Conservation (phyloP, 1,139 yeast genomes). For the Magnusiomyces ingens region DNA sequence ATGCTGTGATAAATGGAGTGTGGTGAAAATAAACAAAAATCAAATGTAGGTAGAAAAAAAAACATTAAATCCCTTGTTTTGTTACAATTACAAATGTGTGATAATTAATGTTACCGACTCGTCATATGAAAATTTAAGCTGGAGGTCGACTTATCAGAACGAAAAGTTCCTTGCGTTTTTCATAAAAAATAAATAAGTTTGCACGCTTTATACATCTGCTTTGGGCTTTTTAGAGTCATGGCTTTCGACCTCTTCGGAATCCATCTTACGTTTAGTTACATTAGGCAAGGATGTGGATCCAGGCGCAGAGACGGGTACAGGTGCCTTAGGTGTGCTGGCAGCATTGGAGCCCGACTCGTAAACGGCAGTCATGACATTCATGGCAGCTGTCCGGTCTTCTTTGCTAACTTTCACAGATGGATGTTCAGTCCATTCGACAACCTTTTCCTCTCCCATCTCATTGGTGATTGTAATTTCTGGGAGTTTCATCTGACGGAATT, state of each 20-base stretch:
- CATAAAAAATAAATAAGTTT: too few species aligned
- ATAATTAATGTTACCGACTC: too few species aligned
- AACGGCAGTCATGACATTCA: slow-evolving; percentile 31
- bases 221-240: background rate
- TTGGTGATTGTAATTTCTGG: slow-evolving; percentile 5
- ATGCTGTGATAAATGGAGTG: too few species aligned
- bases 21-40: too few species aligned
- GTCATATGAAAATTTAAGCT: too few species aligned
- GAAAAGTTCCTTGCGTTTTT: too few species aligned
- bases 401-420: slow-evolving; percentile 21
- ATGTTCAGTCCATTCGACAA: slow-evolving; percentile 27
- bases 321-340: slow-evolving; percentile 1
- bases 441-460: background rate
- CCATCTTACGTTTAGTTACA: background rate
- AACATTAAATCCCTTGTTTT: too few species aligned
- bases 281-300: background rate
- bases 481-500: slow-evolving; percentile 18
- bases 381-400: slow-evolving; percentile 24
- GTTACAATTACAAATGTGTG: too few species aligned
- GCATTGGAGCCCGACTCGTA: slow-evolving; percentile 17
- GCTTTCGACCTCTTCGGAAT: background rate
- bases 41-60: too few species aligned
- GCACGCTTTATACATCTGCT: background rate
- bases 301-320: background rate
- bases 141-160: too few species aligned